Evolutionary conservation across 257 asterid genomes (phyloP), one percentile per base, ranked within the genome.

Genomic region (Paulownia fortunei): DNA sequence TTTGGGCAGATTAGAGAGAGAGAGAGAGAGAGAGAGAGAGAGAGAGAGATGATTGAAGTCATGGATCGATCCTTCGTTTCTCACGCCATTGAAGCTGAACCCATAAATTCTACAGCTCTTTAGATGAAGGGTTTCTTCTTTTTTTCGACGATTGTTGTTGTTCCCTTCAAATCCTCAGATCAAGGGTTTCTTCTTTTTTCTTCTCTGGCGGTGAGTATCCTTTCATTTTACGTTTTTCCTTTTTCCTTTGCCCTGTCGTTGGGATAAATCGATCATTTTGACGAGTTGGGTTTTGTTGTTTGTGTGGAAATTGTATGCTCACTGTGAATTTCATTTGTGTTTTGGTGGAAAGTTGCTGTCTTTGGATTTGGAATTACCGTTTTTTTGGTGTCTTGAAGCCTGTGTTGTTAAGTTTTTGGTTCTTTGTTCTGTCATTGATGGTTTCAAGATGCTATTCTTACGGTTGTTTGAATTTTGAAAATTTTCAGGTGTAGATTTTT

Each of bases 131-230:
- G 10, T 39, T 66, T 18, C 59, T 18, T 54, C 58, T 12, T 59
- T 24, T 21, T 12, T 42, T 5, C 44, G 16, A 16, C 64, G 19
- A 12, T 73, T 60, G 9, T 54, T 46, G 6, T 26, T 70, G 2
- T 41, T 65, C 47, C 74, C 23, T 75, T 73, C 67, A 5, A 67
- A 34, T 74, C 56, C 52, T 77, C 32, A 69, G 59, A 66, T 81
- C 78, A 52, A 79, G 89, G 88, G 81, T 82, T 83, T 78, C 84
- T 59, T 59, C 58, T 32, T 21, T 58, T 30, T 32, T 55, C 56
- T 70, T 79, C 69, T 69, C 63, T 42, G 51, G 60, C 64, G 89
- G 95, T 92, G 69, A 79, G 82, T 81, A 56, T 37, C 47, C 4
- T 70, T 70, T 41, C 19, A 2, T 18, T 67, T 32, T n/a, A n/a